phyloP scores from a whole-genome alignment of 2,329 filamentous ascomycete genomes.

The Colletotrichum sp. region DNA sequence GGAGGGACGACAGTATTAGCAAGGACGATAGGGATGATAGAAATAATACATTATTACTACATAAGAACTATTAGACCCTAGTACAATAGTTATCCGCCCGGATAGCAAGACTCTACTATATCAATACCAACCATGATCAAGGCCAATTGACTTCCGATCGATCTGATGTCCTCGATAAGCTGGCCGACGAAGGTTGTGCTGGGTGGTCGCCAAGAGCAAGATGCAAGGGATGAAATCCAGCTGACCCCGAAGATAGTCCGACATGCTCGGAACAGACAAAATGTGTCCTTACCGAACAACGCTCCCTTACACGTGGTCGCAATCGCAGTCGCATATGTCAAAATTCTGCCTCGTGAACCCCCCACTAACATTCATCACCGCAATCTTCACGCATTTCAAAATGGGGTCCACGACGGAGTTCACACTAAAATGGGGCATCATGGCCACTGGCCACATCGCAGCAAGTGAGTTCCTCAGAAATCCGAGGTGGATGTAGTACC shows the following conservation, averaged over 20 bases:
- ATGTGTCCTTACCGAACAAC: not conserved
- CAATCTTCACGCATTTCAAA: fast-evolving
- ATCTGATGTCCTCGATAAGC: not conserved
- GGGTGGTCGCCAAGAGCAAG: not conserved
- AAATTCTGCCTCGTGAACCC: fast-evolving
- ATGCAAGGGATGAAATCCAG: not conserved
- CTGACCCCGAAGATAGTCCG: not conserved
- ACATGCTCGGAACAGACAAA: fast-evolving
- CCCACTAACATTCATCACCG: not conserved
- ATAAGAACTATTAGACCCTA: too few species aligned
- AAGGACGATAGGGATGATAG: too few species aligned
- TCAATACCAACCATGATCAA: not conserved
- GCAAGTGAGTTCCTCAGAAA: not conserved
- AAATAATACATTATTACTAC: too few species aligned
- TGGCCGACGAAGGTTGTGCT: not conserved
- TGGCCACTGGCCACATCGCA: not conserved
- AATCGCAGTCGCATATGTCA: not conserved
- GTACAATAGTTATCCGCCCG: too few species aligned
- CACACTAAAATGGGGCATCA: not conserved
- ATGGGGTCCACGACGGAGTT: not conserved
- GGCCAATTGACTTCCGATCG: fast-evolving
- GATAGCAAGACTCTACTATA: too few species aligned
- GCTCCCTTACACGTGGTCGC: not conserved
- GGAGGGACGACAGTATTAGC: too few species aligned
- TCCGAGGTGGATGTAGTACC: fast-evolving